Percentiles rank a stretch among this genome's conserved stretches.
Conservation (phyloP, 495 filamentous ascomycete genomes). For the Thermothielavioides terrestris region DNA sequence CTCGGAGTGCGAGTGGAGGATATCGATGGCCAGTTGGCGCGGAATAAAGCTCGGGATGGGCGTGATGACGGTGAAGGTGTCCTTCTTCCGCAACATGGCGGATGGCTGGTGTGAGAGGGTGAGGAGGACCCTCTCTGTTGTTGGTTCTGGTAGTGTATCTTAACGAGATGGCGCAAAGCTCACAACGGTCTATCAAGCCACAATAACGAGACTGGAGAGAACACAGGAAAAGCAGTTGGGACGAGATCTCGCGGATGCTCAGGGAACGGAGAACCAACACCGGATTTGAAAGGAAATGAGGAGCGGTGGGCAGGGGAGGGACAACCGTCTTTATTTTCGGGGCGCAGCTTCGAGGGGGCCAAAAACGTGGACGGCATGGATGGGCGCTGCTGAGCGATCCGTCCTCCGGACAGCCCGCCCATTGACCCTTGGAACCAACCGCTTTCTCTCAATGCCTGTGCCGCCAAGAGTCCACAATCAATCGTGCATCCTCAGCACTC, state of each 20-base stretch:
- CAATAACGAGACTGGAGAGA: too few species aligned
- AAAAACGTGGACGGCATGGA: not conserved
- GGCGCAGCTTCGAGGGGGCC: not conserved
- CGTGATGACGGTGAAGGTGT: constrained; percentile 40
- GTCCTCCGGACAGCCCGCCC: not conserved
- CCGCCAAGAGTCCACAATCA: not conserved
- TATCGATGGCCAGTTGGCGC: constrained; percentile 38
- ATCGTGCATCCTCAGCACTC: not conserved
- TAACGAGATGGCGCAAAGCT: not conserved
- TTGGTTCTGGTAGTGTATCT: not conserved
- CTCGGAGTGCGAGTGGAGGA: constrained; percentile 49
- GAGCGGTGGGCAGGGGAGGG: not conserved
- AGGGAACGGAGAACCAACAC: not conserved
- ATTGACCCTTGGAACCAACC: not conserved
- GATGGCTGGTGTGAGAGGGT: not conserved
- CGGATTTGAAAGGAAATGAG: not conserved
- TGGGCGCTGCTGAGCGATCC: not conserved
- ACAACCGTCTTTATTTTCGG: constrained; percentile 3
- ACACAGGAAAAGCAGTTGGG: not conserved
- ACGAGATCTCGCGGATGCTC: not conserved
- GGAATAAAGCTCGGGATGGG: constrained; percentile 42
- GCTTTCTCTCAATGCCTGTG: not conserved
- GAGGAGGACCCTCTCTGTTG: too few species aligned
- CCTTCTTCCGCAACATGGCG: constrained; percentile 42
- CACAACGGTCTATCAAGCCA: too few species aligned